Percentiles rank a stretch among this genome's conserved stretches.
These are phyloP conservation scores for Polyporus tsugae DNA, from an alignment of 1,284 basidiomycete species.

Conservation along the genomic window DNA sequence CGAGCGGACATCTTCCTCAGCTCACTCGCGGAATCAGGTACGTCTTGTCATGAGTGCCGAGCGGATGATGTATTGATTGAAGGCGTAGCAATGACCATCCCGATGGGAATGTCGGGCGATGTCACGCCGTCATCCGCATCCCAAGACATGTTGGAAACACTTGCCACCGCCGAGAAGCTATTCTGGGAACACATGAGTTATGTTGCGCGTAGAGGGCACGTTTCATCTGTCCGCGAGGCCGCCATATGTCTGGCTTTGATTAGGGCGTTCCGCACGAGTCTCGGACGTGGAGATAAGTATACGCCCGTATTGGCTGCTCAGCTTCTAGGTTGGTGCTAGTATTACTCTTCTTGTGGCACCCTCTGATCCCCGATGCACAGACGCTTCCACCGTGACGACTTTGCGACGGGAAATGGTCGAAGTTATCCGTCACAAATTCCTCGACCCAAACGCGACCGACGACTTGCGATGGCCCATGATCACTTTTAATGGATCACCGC, in stretches of 20 bases:
- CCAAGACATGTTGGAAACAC: slow-evolving; percentile 66
- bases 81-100: slow-evolving; percentile 78
- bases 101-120: slow-evolving; percentile 76
- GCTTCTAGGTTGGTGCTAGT: slow-evolving; percentile 66
- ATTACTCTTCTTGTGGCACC: neutral
- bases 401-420: slow-evolving; percentile 84
- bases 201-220: slow-evolving; percentile 67
- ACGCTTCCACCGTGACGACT: slow-evolving; percentile 77
- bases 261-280: slow-evolving; percentile 78
- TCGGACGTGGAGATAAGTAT: slow-evolving; percentile 65
- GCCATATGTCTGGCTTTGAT: slow-evolving; percentile 76
- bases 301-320: slow-evolving; percentile 64
- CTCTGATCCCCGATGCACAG: slow-evolving; percentile 46
- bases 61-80: neutral
- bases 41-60: slow-evolving; percentile 36
- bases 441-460: slow-evolving; percentile 49
- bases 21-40: slow-evolving; percentile 87
- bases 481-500: slow-evolving; percentile 50
- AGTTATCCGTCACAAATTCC: slow-evolving; percentile 72
- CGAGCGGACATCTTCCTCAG: slow-evolving; percentile 87
- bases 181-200: slow-evolving; percentile 73
- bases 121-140: slow-evolving; percentile 53
- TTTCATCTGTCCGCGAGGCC: slow-evolving; percentile 77
- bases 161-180: slow-evolving; percentile 73
- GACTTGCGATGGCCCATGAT: slow-evolving; percentile 77